Base-by-base conservation (phyloP, 306 rosid genomes). In the Citrullus mucosospermus region DNA sequence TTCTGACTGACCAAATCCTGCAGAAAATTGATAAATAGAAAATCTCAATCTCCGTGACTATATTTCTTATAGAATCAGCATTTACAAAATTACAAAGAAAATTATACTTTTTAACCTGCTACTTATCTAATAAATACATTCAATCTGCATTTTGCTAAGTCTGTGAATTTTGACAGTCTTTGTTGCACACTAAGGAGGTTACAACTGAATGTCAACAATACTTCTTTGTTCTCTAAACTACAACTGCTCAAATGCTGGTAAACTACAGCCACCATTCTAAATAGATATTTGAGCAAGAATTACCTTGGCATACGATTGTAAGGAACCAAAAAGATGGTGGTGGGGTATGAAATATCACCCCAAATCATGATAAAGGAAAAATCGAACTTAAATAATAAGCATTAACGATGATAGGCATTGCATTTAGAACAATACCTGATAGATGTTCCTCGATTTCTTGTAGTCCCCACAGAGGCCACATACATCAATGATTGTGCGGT, bases 1-100 rank as follows among this genome's bases (percentile, higher is more conserved):
- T 92, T 89, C 89, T 92, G 91, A 79, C 65, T 88, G 65, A 85
- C 88, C 88, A 92, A 81, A 66, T 94, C 98, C 98, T 94, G 93
- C 86, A 78, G 79, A 80, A 81, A 75, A 81, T 78, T 59, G 59
- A 55, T n/a, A 69, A 63, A 67, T 63, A 62, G 83, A 84, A 83
- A 78, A 57, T 69, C 34, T 57, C 28, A 85, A 25, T 51, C 72
- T 62, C 59, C 3, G 56, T 25, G 46, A 8, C 18, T 46, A 44
- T 8, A 43, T 28, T n/a, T 28, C 74, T 38, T 22, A 7, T 56
- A 77, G 30, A 30, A 28, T 50, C 14, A 15, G 55, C 20, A 50
- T 25, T 72, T 15, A 1, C 77, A 72, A 48, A 39, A 20, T 69
- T 69, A 44, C 75, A 44, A 71, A 71, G 39, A 46, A 44, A 69